Percentiles rank a stretch among this genome's conserved stretches.
These are phyloP conservation scores for Spizellomyces sp. DNA, from an alignment of 192 early-diverging fungal genomes.

Conservation along the genomic window DNA sequence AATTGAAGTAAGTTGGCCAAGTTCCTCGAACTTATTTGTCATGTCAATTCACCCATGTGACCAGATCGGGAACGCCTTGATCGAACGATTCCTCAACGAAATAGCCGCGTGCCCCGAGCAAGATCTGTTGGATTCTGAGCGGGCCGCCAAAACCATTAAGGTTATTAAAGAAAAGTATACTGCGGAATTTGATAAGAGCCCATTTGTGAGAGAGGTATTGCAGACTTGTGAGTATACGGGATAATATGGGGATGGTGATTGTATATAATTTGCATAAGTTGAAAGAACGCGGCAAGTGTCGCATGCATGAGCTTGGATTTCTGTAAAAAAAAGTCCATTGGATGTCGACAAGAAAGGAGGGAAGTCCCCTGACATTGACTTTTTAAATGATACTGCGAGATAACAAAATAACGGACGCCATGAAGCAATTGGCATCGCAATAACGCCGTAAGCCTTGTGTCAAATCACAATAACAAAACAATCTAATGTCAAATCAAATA, in stretches of 20 bases:
- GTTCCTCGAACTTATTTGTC: no score
- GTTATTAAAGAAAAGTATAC: slow-evolving; percentile 59
- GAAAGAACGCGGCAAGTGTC: no score
- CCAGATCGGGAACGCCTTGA: slow-evolving; percentile 37
- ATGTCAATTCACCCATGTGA: not conserved
- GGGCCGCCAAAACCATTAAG: slow-evolving; percentile 40
- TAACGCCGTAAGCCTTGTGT: no score
- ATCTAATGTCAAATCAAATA: not conserved
- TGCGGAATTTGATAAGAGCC: slow-evolving; percentile 56
- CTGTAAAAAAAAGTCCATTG: no score
- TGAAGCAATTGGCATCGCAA: no score
- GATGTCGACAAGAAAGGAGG: no score
- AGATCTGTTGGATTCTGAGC: slow-evolving; percentile 40
- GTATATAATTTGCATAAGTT: no score
- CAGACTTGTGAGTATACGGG: not conserved
- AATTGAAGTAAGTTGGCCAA: slow-evolving; percentile 44
- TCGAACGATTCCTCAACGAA: slow-evolving; percentile 52
- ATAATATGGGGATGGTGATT: no score
- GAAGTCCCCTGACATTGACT: no score
- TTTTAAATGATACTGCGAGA: no score
- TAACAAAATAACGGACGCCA: no score
- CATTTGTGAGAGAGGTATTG: slow-evolving; percentile 66
- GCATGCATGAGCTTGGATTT: no score
- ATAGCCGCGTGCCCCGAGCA: slow-evolving; percentile 47
- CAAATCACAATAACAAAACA: not conserved